Percentiles rank a stretch among this genome's conserved stretches.
Conservation (phyloP, 1,284 basidiomycete genomes). For the Cronartium ribicola region DNA sequence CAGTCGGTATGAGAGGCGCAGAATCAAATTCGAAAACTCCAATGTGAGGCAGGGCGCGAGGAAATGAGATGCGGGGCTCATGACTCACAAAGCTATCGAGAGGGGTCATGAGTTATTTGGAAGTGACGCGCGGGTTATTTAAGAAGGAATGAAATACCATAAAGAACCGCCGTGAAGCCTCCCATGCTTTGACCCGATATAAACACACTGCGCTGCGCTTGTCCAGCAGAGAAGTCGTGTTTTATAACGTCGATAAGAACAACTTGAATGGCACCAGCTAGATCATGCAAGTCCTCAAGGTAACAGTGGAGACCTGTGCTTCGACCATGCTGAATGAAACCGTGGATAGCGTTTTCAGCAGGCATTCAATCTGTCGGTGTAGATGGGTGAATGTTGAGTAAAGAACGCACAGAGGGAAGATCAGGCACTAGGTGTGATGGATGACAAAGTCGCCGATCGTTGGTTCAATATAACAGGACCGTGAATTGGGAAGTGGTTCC, state of each 20-base stretch:
- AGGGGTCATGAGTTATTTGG: not conserved
- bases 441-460: not conserved
- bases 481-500: not conserved
- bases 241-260: slow-evolving; percentile 33
- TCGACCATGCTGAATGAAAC: slow-evolving; percentile 27
- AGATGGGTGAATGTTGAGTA: not conserved
- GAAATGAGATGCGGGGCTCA: too few relatives aligned
- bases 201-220: slow-evolving; percentile 23
- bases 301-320: slow-evolving; percentile 37
- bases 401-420: slow-evolving; percentile 18
- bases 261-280: slow-evolving; percentile 30
- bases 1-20: not conserved
- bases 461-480: not conserved
- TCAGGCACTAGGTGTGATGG: slow-evolving; percentile 13
- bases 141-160: slow-evolving; percentile 17
- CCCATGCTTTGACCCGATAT: slow-evolving; percentile 31
- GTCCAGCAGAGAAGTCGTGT: slow-evolving; percentile 10
- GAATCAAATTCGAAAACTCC: too few relatives aligned
- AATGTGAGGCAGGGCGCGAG: too few relatives aligned
- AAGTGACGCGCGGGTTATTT: not conserved
- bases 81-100: not conserved
- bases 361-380: not conserved
- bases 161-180: slow-evolving; percentile 24
- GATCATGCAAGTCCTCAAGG: slow-evolving; percentile 21
- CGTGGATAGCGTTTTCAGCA: not conserved